Evolutionary conservation across 2,329 filamentous ascomycete species (phyloP).

Genomic region (Septoria linicola): DNA sequence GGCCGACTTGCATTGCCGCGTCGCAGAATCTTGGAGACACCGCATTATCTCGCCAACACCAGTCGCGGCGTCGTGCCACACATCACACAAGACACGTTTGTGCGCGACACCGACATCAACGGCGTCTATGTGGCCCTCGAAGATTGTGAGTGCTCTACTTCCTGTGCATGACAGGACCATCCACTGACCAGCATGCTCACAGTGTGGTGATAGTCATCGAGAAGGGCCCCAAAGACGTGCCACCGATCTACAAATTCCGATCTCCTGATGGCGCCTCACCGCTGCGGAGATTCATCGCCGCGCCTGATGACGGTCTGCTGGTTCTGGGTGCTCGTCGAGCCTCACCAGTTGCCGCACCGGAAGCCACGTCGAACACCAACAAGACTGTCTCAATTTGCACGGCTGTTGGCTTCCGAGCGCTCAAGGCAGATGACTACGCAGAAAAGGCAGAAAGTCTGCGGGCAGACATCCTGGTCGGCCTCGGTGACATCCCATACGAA

Average conservation of each 20-base stretch:
- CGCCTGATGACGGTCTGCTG: constrained; percentile 64
- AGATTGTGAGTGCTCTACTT: constrained; percentile 68
- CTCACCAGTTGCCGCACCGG: constrained; percentile 73
- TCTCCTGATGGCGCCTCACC: constrained; percentile 50
- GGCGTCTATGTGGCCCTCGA: constrained; percentile 82
- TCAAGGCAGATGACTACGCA: constrained; percentile 69
- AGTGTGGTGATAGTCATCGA: constrained; percentile 59
- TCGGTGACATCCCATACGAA: constrained; percentile 70
- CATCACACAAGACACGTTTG: constrained; percentile 79
- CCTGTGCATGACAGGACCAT: constrained; percentile 11
- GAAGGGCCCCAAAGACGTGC: constrained; percentile 51
- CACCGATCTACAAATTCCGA: constrained; percentile 54
- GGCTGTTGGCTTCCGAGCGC: constrained; percentile 75
- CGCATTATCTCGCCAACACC: constrained; percentile 74
- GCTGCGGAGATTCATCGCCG: constrained; percentile 73
- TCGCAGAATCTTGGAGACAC: constrained; percentile 72
- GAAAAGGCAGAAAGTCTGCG: constrained; percentile 62
- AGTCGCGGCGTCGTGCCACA: constrained; percentile 86
- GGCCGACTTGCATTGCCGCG: constrained; percentile 64
- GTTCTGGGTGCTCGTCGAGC: constrained; percentile 76
- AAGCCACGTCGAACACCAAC: constrained; percentile 48
- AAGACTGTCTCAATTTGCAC: constrained; percentile 75
- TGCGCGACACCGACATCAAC: constrained; percentile 61
- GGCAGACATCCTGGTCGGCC: constrained; percentile 76
- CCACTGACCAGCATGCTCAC: constrained; percentile 42